A percentile compares a stretch with the other conserved stretches of the same genome.
Conservation (phyloP, 768 basidiomycete genomes). For the Mycena epipterygia region DNA sequence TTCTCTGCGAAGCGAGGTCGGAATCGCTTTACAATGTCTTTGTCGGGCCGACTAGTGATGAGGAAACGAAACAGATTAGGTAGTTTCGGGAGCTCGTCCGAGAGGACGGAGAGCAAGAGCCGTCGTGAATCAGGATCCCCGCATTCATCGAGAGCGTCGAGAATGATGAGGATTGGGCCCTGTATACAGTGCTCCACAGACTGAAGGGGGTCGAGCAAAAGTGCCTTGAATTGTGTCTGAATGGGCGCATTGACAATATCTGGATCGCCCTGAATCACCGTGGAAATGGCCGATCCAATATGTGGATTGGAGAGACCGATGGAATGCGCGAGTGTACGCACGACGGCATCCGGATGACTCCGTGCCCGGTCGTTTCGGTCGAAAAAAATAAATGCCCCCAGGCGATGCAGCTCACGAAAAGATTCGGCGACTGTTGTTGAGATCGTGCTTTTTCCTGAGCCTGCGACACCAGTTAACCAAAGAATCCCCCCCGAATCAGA, state of each 20-base stretch:
- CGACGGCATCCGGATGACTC: too few relatives aligned
- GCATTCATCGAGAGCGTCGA: slow-evolving; percentile 8
- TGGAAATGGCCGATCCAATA: too few relatives aligned
- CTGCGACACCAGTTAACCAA: background rate
- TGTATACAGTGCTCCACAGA: too few relatives aligned
- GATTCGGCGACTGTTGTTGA: background rate
- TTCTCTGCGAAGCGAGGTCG: background rate
- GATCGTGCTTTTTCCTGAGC: background rate
- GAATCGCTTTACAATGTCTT: background rate
- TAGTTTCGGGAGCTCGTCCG: background rate
- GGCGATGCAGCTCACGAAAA: too few relatives aligned
- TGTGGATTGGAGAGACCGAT: too few relatives aligned
- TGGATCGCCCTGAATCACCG: too few relatives aligned
- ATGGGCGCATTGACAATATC: too few relatives aligned
- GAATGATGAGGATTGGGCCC: background rate
- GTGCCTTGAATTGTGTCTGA: too few relatives aligned
- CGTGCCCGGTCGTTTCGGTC: background rate
- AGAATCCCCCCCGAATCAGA: background rate
- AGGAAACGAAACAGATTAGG: background rate
- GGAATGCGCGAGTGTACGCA: too few relatives aligned
- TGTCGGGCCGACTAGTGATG: background rate
- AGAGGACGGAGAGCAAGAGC: background rate
- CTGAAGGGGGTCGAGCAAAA: too few relatives aligned
- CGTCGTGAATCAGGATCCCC: background rate
- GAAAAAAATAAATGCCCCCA: too few relatives aligned